These are phyloP conservation scores for Phoenix dactylifera DNA, from an alignment of 176 grass and related monocot genomes.

Conservation along the genomic window DNA sequence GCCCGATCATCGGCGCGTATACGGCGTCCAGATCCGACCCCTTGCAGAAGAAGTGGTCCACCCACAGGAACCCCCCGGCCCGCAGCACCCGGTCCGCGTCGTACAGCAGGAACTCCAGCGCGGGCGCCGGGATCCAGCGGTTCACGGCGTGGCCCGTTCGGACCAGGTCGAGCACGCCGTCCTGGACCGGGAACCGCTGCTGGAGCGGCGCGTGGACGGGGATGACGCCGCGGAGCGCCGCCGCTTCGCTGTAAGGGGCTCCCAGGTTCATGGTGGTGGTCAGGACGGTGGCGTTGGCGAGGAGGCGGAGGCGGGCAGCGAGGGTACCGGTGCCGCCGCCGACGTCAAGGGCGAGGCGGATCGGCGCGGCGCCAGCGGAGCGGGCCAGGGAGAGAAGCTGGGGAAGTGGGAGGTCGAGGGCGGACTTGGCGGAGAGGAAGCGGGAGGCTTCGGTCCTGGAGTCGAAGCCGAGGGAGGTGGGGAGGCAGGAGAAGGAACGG, in stretches of 20 bases:
- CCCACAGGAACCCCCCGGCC: slow-evolving; percentile 68
- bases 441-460: slow-evolving; percentile 34
- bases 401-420: slow-evolving; percentile 68
- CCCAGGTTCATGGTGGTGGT: slow-evolving; percentile 82
- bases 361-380: slow-evolving; percentile 51
- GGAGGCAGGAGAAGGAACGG: slow-evolving; percentile 21
- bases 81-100: slow-evolving; percentile 74
- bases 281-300: slow-evolving; percentile 66
- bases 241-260: slow-evolving; percentile 70
- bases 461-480: slow-evolving; percentile 45
- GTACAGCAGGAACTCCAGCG: slow-evolving; percentile 84
- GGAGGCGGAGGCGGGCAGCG: slow-evolving; percentile 53
- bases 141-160: slow-evolving; percentile 90
- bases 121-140: slow-evolving; percentile 79
- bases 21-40: slow-evolving; percentile 43
- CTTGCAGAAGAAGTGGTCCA: slow-evolving; percentile 89
- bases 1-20: slow-evolving; percentile 44
- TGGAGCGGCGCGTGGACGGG: slow-evolving; percentile 80
- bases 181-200: slow-evolving; percentile 69
- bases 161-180: slow-evolving; percentile 71
- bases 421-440: slow-evolving; percentile 38
- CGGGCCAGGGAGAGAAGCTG: slow-evolving; percentile 79
- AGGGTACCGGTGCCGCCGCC: slow-evolving; percentile 75
- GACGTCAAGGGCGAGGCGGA: slow-evolving; percentile 67
- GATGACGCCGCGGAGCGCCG: slow-evolving; percentile 59